Base-by-base conservation (phyloP, 1,284 basidiomycete species). In the Rhodotorula sp. region DNA sequence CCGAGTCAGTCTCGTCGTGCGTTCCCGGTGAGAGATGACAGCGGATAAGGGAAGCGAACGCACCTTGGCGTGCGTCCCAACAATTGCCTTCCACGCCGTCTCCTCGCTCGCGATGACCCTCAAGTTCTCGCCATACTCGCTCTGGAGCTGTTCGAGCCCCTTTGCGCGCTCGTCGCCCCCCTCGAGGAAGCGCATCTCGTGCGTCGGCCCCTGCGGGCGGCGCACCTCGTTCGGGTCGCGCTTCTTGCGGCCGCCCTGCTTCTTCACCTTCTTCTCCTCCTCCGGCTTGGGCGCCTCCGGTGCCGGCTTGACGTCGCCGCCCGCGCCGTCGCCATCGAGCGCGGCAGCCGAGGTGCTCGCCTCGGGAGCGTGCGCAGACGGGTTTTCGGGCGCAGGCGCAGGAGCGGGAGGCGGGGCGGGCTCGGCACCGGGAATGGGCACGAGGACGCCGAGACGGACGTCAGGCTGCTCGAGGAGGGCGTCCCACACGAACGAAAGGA, bases 401-500 rank as follows among this genome's bases (percentile, higher is more conserved):
- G 41, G 17, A 12, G 53, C 17, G 14, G 5, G 21, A n/a, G 53
- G 53, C 53, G 41, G 57, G 34, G 34, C 34, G 34, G 34, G 34
- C 34, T 34, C 52, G 23, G 65, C 23, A 4, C 4, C 58, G 25
- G 63, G 65, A 48, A 73, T 42, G 42, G 52, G 48, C 1, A 12
- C 45, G 25, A 73, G 44, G 12, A 67, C 58, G 25, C 69, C 70
- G 23, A 72, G 60, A 7, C 63, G 25, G 49, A 74, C 63, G 50
- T 72, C 70, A 23, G 73, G 60, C 63, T 73, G 58, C 27, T 87
- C 86, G 41, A 89, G 85, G 57, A 94, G 84, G 44, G 91, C 82
- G 0, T 88, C 88, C 90, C 91, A 94, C 23, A 93, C 86, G 79
- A 91, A 93, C 1, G 88, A 86, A 77, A 87, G 87, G 78, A 92